These are phyloP conservation scores for Beauveria sp. DNA, from an alignment of 2,329 filamentous ascomycete genomes.

Conservation along the genomic window DNA sequence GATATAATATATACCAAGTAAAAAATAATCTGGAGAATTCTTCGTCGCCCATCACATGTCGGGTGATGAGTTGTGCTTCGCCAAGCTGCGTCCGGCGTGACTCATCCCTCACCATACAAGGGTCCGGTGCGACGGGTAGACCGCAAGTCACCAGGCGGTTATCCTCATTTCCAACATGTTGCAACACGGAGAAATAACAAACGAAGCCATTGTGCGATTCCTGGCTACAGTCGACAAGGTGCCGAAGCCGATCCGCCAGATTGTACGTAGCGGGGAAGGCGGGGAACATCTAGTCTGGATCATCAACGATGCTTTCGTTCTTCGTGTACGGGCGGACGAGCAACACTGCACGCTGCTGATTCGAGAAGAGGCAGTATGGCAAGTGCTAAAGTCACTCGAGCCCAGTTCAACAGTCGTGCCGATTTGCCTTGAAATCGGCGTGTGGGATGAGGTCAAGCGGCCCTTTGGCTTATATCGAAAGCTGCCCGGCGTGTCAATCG, in stretches of 20 bases:
- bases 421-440: background rate
- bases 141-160: too few species aligned
- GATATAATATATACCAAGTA: background rate
- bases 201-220: background rate
- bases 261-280: constrained; percentile 8
- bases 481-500: constrained; percentile 1
- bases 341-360: background rate
- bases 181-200: background rate
- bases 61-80: background rate
- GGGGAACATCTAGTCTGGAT: constrained; percentile 8
- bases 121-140: background rate
- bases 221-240: background rate
- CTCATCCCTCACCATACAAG: background rate
- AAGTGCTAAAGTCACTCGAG: background rate
- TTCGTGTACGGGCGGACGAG: background rate
- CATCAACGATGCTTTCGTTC: constrained; percentile 1
- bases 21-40: background rate
- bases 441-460: background rate
- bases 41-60: background rate
- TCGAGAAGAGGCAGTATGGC: background rate
- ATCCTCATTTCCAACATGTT: background rate
- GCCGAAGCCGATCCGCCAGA: background rate
- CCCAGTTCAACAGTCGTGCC: background rate
- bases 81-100: background rate
- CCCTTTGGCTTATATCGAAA: constrained; percentile 9